A percentile compares a stretch with the other conserved stretches of the same genome.
phyloP scores from a whole-genome alignment of 805 yeast genomes.

The Candida nonsorbophila region DNA sequence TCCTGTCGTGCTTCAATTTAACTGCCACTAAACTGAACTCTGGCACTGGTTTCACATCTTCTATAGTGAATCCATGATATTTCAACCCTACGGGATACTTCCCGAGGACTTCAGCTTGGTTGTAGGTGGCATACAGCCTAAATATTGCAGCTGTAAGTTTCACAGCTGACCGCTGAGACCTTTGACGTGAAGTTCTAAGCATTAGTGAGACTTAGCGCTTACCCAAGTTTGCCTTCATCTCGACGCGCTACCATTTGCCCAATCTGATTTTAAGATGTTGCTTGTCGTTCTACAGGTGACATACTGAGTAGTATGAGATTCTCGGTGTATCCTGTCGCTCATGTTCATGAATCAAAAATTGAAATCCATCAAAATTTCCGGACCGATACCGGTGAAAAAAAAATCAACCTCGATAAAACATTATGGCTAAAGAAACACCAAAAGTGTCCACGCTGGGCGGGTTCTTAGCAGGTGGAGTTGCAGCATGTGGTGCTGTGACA shows the following conservation, averaged over 20 bases:
- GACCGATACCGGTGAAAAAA: too few relatives aligned
- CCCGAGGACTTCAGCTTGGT: constrained; percentile 6
- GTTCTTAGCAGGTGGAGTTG: constrained; percentile 84
- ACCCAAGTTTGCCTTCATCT: neutral
- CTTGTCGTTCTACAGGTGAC: neutral
- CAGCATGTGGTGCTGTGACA: constrained; percentile 97
- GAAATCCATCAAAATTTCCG: too few relatives aligned
- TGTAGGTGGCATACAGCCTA: constrained; percentile 3
- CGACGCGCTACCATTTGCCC: neutral
- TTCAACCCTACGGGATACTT: constrained; percentile 61
- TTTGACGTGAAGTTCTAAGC: constrained; percentile 4
- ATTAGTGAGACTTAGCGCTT: too few relatives aligned
- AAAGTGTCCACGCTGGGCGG: constrained; percentile 68
- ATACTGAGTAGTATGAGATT: neutral
- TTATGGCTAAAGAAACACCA: constrained; percentile 10
- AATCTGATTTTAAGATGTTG: neutral
- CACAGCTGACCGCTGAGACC: neutral
- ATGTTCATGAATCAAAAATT: too few relatives aligned
- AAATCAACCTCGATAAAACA: neutral
- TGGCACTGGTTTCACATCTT: constrained; percentile 65
- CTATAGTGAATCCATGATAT: constrained; percentile 63
- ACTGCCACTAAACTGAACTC: constrained; percentile 80
- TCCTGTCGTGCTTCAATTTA: constrained; percentile 55
- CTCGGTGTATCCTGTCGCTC: too few relatives aligned
- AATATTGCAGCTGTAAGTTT: neutral